These are phyloP conservation scores for Zhuliangozyma blackwelliae DNA, from an alignment of 1,139 yeast species.

Conservation along the genomic window DNA sequence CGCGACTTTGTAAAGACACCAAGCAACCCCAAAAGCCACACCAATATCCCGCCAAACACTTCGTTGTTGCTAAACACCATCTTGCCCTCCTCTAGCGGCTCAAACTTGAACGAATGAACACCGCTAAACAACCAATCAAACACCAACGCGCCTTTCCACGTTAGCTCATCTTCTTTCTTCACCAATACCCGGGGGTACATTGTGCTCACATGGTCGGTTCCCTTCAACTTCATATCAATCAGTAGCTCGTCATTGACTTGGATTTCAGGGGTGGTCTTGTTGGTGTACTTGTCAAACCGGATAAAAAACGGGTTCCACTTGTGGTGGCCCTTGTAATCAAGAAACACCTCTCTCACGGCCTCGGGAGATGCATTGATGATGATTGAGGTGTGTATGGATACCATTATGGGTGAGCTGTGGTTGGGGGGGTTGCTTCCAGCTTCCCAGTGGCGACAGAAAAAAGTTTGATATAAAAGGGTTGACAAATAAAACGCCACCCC, in stretches of 20 bases:
- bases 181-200: conserved; percentile 10
- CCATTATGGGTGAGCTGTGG: conserved; percentile 1
- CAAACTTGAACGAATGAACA: conserved; percentile 11
- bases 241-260: conserved; percentile 11
- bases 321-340: conserved; percentile 10
- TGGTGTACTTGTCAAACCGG: conserved; percentile 10
- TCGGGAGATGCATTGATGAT: conserved; percentile 12
- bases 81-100: conserved; percentile 5
- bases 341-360: conserved; percentile 9
- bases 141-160: conserved; percentile 13
- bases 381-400: conserved; percentile 6
- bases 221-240: conserved; percentile 12
- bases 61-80: conserved; percentile 13
- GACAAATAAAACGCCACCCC: too few species aligned
- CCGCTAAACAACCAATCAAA: conserved; percentile 13
- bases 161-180: conserved; percentile 7
- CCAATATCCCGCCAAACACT: conserved; percentile 13
- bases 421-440: too few species aligned
- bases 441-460: too few species aligned
- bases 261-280: conserved; percentile 4
- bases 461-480: too few species aligned
- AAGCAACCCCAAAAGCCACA: conserved; percentile 6
- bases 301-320: conserved; percentile 15
- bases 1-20: conserved; percentile 9
- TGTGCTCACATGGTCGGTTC: conserved; percentile 8